Percentiles rank a stretch among this genome's conserved stretches.
phyloP scores from a whole-genome alignment of 1,139 yeast species.

The Pichia norvegensis region DNA sequence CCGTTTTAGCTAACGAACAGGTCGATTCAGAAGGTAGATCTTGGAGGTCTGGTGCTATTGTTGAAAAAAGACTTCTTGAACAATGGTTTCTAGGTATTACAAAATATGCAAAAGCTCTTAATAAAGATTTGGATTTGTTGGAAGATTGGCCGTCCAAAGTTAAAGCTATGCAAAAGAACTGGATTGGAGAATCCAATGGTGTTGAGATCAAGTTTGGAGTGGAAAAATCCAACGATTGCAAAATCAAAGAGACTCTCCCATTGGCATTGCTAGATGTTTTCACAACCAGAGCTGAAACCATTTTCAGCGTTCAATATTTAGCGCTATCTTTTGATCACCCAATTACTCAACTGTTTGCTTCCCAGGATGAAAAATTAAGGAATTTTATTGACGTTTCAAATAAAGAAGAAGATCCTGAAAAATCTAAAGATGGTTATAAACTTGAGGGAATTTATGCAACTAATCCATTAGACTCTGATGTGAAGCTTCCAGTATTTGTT shows the following conservation, averaged over 20 bases:
- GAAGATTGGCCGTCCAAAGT: conserved; percentile 84
- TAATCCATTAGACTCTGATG: conserved; percentile 48
- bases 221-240: conserved; percentile 6
- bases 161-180: conserved; percentile 79
- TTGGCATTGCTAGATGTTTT: conserved; percentile 41
- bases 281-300: conserved; percentile 87
- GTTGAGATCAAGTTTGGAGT: conserved; percentile 48
- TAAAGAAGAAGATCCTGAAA: conserved; percentile 29
- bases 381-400: conserved; percentile 38
- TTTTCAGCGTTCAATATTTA: conserved; percentile 72
- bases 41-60: conserved; percentile 95
- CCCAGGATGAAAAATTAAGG: conserved; percentile 34
- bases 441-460: conserved; percentile 41
- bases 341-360: conserved; percentile 35
- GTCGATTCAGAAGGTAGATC: conserved; percentile 86
- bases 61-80: conserved; percentile 67
- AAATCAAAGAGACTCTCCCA: conserved; percentile 11
- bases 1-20: conserved; percentile 94
- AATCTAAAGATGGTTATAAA: conserved; percentile 51
- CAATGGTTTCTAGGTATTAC: conserved; percentile 96
- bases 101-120: conserved; percentile 59
- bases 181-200: conserved; percentile 92
- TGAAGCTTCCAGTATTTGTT: conserved; percentile 62
- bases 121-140: conserved; percentile 52
- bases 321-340: conserved; percentile 74